These are phyloP conservation scores for Delitschia confertaspora DNA, from an alignment of 495 filamentous ascomycete species.

Conservation along the genomic window DNA sequence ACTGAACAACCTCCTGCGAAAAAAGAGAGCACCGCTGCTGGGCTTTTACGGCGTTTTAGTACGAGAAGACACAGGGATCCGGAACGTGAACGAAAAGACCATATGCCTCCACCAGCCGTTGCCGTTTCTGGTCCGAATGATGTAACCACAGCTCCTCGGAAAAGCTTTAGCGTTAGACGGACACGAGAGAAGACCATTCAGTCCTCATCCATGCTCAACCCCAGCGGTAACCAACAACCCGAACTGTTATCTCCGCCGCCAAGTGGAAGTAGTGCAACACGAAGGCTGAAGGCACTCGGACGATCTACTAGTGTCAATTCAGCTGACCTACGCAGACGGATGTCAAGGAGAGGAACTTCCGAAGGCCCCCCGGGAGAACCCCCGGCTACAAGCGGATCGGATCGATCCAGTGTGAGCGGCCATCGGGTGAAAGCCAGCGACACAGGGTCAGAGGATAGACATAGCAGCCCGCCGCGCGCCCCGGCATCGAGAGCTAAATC, in stretches of 20 bases:
- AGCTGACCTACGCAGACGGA: conserved; percentile 60
- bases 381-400: conserved; percentile 69
- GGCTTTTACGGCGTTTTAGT: conserved; percentile 84
- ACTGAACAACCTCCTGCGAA: conserved; percentile 56
- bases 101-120: conserved; percentile 58
- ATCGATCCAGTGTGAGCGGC: conserved; percentile 49
- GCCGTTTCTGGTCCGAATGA: conserved; percentile 68
- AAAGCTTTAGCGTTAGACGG: conserved; percentile 74
- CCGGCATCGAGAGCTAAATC: conserved; percentile 74
- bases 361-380: conserved; percentile 52
- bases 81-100: conserved; percentile 48
- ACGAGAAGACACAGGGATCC: conserved; percentile 62
- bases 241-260: conserved; percentile 64
- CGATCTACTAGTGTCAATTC: conserved; percentile 82
- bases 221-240: conserved; percentile 56
- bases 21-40: conserved; percentile 80
- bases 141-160: conserved; percentile 50
- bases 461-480: conserved; percentile 39
- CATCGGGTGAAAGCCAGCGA: conserved; percentile 38
- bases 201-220: conserved; percentile 45
- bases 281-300: conserved; percentile 58
- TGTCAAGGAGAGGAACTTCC: conserved; percentile 48
- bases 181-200: conserved; percentile 53
- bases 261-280: conserved; percentile 46
- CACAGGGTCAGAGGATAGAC: conserved; percentile 38